A percentile compares a stretch with the other conserved stretches of the same genome.
These are phyloP conservation scores for Aspergillus piperis DNA, from an alignment of 2,329 filamentous ascomycete genomes.

Conservation along the genomic window DNA sequence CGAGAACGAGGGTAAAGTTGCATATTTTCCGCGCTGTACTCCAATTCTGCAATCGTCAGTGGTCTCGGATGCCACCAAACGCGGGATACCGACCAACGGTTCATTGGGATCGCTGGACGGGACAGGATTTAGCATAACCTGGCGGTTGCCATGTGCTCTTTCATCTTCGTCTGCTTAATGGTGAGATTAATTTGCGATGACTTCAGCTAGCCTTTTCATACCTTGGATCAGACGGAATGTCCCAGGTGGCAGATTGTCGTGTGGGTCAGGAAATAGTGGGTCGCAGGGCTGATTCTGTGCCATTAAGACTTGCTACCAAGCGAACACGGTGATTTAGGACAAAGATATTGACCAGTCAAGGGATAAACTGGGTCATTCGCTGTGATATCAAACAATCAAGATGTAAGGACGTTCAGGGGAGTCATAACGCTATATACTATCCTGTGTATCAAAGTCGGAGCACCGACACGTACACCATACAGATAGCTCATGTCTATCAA, in stretches of 20 bases:
- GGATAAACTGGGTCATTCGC: too few species aligned
- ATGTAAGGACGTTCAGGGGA: background rate
- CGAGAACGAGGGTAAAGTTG: conserved; percentile 46
- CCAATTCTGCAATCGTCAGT: conserved; percentile 43
- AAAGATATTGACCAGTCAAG: too few species aligned
- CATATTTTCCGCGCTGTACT: conserved; percentile 41
- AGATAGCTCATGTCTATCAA: background rate
- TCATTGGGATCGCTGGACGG: conserved; percentile 43
- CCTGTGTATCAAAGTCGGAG: background rate
- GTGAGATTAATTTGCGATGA: background rate
- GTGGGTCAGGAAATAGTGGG: background rate
- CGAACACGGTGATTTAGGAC: background rate
- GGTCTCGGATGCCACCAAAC: too few species aligned
- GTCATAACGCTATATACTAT: background rate
- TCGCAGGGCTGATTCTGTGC: background rate
- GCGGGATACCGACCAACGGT: conserved; percentile 32
- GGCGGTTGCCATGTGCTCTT: conserved; percentile 9
- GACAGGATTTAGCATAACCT: conserved; percentile 38
- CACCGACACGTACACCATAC: background rate
- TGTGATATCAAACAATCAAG: too few species aligned
- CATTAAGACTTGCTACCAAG: conserved; percentile 12
- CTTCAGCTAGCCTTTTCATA: background rate
- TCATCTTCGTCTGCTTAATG: conserved; percentile 19
- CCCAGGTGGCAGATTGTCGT: conserved; percentile 23
- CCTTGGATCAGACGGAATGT: conserved; percentile 30